Conservation (phyloP, 495 filamentous ascomycete species). For the Neurospora sp. region DNA sequence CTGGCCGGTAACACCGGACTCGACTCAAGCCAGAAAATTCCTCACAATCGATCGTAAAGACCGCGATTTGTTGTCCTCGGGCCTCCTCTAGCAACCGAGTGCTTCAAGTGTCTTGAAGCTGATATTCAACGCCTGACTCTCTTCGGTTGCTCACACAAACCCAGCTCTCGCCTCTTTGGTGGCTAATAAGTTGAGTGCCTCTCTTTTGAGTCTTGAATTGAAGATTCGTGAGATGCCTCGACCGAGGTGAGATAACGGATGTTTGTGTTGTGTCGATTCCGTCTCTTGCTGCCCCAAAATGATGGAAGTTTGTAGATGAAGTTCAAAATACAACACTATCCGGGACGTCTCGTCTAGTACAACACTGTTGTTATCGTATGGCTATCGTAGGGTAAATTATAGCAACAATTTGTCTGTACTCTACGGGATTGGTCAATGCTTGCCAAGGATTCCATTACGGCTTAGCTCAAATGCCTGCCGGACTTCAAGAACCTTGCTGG, state of each 20-base stretch:
- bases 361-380: neutral
- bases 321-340: neutral
- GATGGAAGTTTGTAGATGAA: neutral
- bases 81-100: neutral
- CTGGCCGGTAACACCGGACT: neutral
- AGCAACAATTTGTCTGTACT: neutral
- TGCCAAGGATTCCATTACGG: neutral
- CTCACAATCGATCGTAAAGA: neutral
- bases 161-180: neutral
- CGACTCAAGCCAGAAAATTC: neutral
- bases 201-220: neutral
- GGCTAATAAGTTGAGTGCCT: neutral
- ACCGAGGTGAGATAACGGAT: neutral
- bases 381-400: neutral
- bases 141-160: neutral
- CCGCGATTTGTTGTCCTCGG: neutral
- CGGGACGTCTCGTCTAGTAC: neutral
- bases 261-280: neutral
- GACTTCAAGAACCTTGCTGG: neutral
- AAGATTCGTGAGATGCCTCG: neutral
- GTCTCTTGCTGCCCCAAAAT: neutral
- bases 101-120: neutral
- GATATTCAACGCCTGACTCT: neutral
- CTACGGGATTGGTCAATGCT: neutral
- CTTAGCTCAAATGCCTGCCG: neutral